phyloP scores from a whole-genome alignment of 192 early-diverging fungal genomes.

The Umbelopsis sp. region DNA sequence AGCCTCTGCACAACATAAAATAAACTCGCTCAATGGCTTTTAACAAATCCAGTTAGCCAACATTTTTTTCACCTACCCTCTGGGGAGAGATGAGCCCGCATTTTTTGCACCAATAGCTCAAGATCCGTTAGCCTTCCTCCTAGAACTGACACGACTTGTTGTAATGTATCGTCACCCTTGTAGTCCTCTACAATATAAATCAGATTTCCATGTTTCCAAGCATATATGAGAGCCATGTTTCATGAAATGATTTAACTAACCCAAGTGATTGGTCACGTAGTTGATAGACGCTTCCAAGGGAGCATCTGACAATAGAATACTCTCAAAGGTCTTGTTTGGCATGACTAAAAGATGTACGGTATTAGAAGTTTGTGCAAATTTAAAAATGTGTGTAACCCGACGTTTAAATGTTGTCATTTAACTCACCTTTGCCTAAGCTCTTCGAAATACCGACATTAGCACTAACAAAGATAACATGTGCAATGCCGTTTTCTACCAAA shows the following conservation, averaged over 20 bases:
- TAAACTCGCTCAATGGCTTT: too few species aligned
- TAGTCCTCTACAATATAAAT: background rate
- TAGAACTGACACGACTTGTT: slow-evolving; percentile 62
- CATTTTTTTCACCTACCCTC: slow-evolving; percentile 45
- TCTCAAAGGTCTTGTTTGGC: slow-evolving; percentile 70
- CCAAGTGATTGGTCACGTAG: slow-evolving; percentile 57
- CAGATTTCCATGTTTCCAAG: too few species aligned
- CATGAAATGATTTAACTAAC: slow-evolving; percentile 14
- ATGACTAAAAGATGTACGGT: slow-evolving; percentile 46
- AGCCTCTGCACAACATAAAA: slow-evolving; percentile 47
- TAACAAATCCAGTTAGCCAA: too few species aligned
- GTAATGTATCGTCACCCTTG: slow-evolving; percentile 34
- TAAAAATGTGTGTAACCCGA: background rate
- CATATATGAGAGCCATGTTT: background rate
- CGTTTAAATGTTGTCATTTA: background rate
- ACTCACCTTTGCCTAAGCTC: slow-evolving; percentile 67
- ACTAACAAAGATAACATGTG: slow-evolving; percentile 89
- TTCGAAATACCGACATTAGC: slow-evolving; percentile 70
- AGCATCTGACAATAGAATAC: slow-evolving; percentile 72
- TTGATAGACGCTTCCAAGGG: slow-evolving; percentile 58
- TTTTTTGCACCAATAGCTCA: slow-evolving; percentile 86
- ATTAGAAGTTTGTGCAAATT: background rate
- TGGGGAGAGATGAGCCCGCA: slow-evolving; percentile 67
- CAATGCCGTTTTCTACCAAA: slow-evolving; percentile 80
- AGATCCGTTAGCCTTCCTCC: slow-evolving; percentile 94